phyloP scores from a whole-genome alignment of 176 grass and related monocot species.

The Eleusine coracana region DNA sequence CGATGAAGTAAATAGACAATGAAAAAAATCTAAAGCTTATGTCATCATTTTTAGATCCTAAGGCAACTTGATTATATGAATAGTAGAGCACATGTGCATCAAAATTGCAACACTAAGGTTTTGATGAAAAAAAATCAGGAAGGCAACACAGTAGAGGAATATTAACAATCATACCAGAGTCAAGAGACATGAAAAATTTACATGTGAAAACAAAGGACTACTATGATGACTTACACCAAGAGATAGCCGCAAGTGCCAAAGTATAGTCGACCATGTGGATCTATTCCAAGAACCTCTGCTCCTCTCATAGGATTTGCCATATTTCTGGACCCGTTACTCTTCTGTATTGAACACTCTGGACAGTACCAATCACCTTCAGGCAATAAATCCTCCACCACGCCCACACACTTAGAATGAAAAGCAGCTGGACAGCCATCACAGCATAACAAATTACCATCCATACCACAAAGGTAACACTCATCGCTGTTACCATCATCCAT shows the following conservation, averaged over 20 bases:
- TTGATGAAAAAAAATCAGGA: not conserved
- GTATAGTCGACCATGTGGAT: constrained; percentile 81
- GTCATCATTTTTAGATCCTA: constrained; percentile 30
- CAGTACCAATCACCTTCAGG: constrained; percentile 95
- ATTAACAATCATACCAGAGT: constrained; percentile 15
- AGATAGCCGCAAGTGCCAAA: constrained; percentile 78
- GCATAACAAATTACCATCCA: constrained; percentile 95
- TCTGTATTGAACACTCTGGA: constrained; percentile 77
- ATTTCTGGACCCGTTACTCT: constrained; percentile 54
- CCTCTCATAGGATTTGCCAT: constrained; percentile 62
- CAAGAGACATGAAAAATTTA: constrained; percentile 6
- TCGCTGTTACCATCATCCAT: constrained; percentile 82
- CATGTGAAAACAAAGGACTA: constrained; percentile 27
- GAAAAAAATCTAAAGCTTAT: constrained; percentile 17
- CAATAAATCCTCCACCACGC: constrained; percentile 84
- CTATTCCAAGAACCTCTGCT: constrained; percentile 77
- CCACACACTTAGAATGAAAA: constrained; percentile 96
- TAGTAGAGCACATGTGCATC: not conserved
- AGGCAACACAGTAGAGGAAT: not conserved
- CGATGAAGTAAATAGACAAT: not conserved
- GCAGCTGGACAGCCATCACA: constrained; percentile 97
- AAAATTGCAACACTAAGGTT: not conserved
- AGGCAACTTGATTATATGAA: constrained; percentile 18
- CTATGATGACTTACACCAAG: constrained; percentile 75
- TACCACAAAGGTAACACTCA: constrained; percentile 86